A percentile compares a stretch with the other conserved stretches of the same genome.
Evolutionary conservation across 2,329 filamentous ascomycete species (phyloP).

Genomic region (Arthrobotrys iridis): DNA sequence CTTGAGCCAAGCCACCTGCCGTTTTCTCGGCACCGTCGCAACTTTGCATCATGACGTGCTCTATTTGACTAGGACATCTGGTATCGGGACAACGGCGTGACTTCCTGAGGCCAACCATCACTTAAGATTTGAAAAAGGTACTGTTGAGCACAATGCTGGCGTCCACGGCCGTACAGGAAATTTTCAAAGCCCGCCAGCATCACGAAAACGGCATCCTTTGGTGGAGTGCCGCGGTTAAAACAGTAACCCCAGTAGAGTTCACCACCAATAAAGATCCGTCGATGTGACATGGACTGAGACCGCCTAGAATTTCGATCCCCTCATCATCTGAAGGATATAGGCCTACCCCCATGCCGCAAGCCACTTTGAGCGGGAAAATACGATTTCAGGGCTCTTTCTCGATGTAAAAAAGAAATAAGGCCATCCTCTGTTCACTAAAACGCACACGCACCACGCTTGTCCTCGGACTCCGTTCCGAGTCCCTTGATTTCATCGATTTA

Average conservation of each 20-base stretch:
- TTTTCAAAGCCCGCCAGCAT: neutral
- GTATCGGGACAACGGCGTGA: neutral
- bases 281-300: conserved; percentile 14
- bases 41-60: conserved; percentile 6
- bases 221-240: conserved; percentile 4
- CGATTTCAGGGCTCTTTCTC: conserved; percentile 16
- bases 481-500: conserved; percentile 3
- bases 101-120: neutral
- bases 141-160: no score
- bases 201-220: neutral
- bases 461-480: neutral
- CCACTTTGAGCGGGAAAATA: conserved; percentile 47
- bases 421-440: neutral
- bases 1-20: neutral
- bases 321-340: conserved; percentile 6
- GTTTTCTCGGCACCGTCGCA: neutral
- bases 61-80: neutral
- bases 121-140: no score
- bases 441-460: neutral
- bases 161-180: no score
- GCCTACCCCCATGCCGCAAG: neutral
- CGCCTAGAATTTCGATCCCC: conserved; percentile 17
- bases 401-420: conserved; percentile 4
- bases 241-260: neutral
- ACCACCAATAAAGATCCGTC: conserved; percentile 7